These are phyloP conservation scores for Podospora comata DNA, from an alignment of 495 filamentous ascomycete species.

Conservation along the genomic window DNA sequence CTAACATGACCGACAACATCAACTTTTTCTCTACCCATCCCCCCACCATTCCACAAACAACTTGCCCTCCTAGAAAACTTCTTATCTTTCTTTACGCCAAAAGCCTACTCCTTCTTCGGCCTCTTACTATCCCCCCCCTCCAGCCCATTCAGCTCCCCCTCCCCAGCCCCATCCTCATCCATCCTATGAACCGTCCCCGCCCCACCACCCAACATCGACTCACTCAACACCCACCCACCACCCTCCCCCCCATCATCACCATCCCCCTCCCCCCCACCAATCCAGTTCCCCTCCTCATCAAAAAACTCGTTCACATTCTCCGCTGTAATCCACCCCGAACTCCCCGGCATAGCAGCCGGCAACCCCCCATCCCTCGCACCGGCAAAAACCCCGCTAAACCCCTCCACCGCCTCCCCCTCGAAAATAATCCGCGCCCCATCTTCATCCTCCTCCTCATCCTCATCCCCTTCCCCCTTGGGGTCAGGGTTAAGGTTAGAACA, in stretches of 20 bases:
- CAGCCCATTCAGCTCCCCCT: slow-evolving; percentile 31
- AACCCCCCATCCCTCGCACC: slow-evolving; percentile 52
- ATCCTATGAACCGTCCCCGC: slow-evolving; percentile 41
- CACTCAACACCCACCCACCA: slow-evolving; percentile 28
- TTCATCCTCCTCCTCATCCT: slow-evolving; percentile 52
- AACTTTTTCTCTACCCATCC: neutral
- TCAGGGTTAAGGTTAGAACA: slow-evolving; percentile 92
- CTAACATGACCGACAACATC: neutral
- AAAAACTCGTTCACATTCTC: slow-evolving; percentile 85
- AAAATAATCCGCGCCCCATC: slow-evolving; percentile 55
- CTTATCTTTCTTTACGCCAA: neutral
- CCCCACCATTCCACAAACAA: no score
- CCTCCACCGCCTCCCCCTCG: slow-evolving; percentile 51
- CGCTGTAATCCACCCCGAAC: slow-evolving; percentile 91
- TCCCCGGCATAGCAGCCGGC: slow-evolving; percentile 76
- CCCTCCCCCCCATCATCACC: slow-evolving; percentile 30
- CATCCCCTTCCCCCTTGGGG: slow-evolving; percentile 46
- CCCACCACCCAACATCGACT: slow-evolving; percentile 37
- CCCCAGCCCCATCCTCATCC: slow-evolving; percentile 36
- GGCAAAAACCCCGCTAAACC: slow-evolving; percentile 44
- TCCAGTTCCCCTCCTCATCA: slow-evolving; percentile 55
- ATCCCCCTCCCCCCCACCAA: slow-evolving; percentile 32
- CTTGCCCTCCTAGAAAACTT: no score
- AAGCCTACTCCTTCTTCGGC: neutral
- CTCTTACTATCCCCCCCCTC: slow-evolving; percentile 23